Evolutionary conservation across 441 rosid genomes (phyloP).

Genomic region (Breynia disticha): DNA sequence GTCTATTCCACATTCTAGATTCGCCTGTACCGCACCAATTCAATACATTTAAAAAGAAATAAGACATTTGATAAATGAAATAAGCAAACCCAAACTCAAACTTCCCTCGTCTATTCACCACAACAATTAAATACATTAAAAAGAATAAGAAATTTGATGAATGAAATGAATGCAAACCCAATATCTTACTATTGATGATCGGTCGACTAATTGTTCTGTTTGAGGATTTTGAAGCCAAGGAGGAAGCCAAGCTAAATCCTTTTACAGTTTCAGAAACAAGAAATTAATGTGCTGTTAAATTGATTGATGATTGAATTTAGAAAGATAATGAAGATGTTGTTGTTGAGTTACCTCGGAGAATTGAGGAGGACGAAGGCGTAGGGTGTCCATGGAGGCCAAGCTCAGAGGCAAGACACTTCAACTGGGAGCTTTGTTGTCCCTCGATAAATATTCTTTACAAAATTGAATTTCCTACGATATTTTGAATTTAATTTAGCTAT

Average conservation of each 20-base stretch:
- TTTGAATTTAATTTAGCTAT: too few relatives aligned
- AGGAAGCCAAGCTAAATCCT: constrained; percentile 53
- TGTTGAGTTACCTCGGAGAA: constrained; percentile 39
- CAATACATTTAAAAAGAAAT: not conserved
- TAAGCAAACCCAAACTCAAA: not conserved
- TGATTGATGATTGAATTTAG: not conserved
- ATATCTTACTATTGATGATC: constrained; percentile 15
- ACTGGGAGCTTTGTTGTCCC: too few relatives aligned
- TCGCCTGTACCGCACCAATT: constrained; percentile 7
- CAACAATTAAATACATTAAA: not conserved
- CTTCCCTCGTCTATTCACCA: too few relatives aligned
- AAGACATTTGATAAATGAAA: not conserved
- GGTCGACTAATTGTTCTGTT: constrained; percentile 16
- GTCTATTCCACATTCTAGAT: constrained; percentile 8
- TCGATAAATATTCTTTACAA: too few relatives aligned
- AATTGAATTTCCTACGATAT: too few relatives aligned
- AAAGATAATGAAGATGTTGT: not conserved
- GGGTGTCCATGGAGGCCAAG: constrained; percentile 21
- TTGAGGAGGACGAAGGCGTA: constrained; percentile 55
- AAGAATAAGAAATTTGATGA: not conserved
- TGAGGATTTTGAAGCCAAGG: constrained; percentile 39
- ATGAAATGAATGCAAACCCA: not conserved
- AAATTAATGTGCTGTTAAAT: not conserved
- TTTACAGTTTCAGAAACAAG: not conserved
- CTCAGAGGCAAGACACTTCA: too few relatives aligned